Evolutionary conservation across 179 eudicot genomes (phyloP).

Genomic region (Dionaea muscipula): DNA sequence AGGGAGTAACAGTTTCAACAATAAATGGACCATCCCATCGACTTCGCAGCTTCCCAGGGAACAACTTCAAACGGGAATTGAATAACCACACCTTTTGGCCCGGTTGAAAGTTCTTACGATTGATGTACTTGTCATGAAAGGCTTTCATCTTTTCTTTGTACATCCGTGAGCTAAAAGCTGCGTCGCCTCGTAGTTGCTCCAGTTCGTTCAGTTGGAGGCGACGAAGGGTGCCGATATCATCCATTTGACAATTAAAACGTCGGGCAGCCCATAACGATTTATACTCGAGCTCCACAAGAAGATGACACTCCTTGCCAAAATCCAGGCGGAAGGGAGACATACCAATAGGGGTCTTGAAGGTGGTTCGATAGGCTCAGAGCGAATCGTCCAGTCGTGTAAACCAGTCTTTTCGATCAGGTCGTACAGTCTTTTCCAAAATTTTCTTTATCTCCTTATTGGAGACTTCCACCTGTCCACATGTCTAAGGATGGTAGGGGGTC

Average conservation of each 20-base stretch:
- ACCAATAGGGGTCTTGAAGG: not conserved
- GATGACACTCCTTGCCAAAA: not conserved
- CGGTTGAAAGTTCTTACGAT: not conserved
- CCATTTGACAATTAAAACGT: not conserved
- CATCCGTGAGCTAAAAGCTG: not conserved
- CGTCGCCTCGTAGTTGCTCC: not conserved
- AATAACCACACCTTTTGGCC: not conserved
- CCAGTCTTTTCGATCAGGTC: not conserved
- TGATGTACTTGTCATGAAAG: not conserved
- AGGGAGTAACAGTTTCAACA: too few relatives aligned
- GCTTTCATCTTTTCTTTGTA: not conserved
- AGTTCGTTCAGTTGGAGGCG: not conserved
- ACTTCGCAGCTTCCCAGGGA: not conserved
- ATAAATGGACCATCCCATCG: too few relatives aligned
- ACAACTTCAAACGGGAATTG: not conserved
- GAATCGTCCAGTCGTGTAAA: not conserved
- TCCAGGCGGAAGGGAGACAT: not conserved
- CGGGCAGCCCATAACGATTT: not conserved
- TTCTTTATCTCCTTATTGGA: not conserved
- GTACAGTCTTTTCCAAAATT: not conserved
- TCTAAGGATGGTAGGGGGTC: not conserved
- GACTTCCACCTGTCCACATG: not conserved
- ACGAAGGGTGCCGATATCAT: not conserved
- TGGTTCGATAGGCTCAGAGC: not conserved
- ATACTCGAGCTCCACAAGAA: not conserved